A percentile compares a stretch with the other conserved stretches of the same genome.
Evolutionary conservation across 1,139 yeast genomes (phyloP).

Genomic region (Hansenula anomala): DNA sequence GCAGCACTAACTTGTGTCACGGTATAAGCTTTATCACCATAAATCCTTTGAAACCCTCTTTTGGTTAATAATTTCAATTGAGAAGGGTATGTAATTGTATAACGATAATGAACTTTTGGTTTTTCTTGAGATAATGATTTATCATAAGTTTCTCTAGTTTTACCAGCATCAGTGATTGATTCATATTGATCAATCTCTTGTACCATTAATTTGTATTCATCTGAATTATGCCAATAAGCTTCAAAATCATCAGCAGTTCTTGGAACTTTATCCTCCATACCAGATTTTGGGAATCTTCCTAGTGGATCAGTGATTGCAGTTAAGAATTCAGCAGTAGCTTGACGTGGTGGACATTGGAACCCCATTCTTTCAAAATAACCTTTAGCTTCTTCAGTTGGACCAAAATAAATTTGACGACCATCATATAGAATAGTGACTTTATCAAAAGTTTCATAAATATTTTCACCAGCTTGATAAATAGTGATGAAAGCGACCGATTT

Average conservation of each 20-base stretch:
- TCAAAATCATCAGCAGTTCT: constrained; percentile 67
- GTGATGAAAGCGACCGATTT: constrained; percentile 38
- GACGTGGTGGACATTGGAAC: constrained; percentile 48
- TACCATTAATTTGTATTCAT: constrained; percentile 36
- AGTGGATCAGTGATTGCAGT: constrained; percentile 58
- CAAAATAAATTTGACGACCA: constrained; percentile 41
- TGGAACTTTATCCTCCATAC: constrained; percentile 61
- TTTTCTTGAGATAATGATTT: constrained; percentile 37
- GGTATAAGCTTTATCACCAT: constrained; percentile 47
- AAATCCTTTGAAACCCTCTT: constrained; percentile 47
- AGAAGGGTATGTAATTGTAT: constrained; percentile 38
- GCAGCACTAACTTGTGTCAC: constrained; percentile 43
- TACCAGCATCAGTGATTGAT: constrained; percentile 31
- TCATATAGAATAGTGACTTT: constrained; percentile 38
- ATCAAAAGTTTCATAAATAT: constrained; percentile 41
- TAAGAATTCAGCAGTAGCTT: constrained; percentile 54
- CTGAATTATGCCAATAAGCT: constrained; percentile 57
- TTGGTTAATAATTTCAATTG: constrained; percentile 43
- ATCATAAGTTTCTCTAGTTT: constrained; percentile 33
- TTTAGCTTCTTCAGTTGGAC: constrained; percentile 36
- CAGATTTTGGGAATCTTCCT: constrained; percentile 45
- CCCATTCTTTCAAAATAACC: constrained; percentile 44
- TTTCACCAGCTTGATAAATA: constrained; percentile 43
- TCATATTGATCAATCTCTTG: constrained; percentile 44
- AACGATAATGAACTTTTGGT: constrained; percentile 36